Evolutionary conservation across 2,329 filamentous ascomycete genomes (phyloP).

Genomic region (Sordariomycetes sp.): DNA sequence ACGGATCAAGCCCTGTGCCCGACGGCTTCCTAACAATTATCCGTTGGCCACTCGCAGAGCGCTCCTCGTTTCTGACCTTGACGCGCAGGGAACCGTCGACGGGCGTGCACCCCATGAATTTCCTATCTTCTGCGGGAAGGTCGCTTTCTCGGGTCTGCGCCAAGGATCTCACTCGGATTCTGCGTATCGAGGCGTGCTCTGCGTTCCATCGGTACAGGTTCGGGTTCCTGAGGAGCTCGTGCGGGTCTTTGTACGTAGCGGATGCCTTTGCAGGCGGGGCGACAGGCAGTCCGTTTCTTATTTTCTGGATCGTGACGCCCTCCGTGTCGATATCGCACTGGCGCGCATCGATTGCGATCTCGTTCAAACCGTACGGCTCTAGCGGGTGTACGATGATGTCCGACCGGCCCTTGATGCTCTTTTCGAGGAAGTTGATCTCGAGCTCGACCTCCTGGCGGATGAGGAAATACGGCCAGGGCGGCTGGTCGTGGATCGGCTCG

Average conservation of each 20-base stretch:
- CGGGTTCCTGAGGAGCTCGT: slow-evolving; percentile 50
- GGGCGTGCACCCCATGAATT: slow-evolving; percentile 40
- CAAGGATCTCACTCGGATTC: slow-evolving; percentile 48
- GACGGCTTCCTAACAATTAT: slow-evolving; percentile 31
- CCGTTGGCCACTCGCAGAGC: slow-evolving; percentile 14
- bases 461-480: slow-evolving; percentile 35
- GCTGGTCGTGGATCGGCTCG: slow-evolving; percentile 18
- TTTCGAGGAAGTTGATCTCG: slow-evolving; percentile 73
- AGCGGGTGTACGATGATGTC: slow-evolving; percentile 65
- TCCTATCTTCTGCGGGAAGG: slow-evolving; percentile 40
- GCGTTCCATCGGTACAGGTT: slow-evolving; percentile 48
- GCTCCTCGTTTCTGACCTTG: slow-evolving; percentile 20
- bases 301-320: slow-evolving; percentile 37
- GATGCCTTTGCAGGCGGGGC: slow-evolving; percentile 20
- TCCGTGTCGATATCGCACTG: slow-evolving; percentile 44
- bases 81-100: slow-evolving; percentile 35
- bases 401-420: slow-evolving; percentile 62
- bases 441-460: slow-evolving; percentile 80
- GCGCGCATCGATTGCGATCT: slow-evolving; percentile 47
- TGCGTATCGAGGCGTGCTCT: slow-evolving; percentile 62
- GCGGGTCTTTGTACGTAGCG: slow-evolving; percentile 47
- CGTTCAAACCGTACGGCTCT: slow-evolving; percentile 40
- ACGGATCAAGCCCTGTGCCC: not conserved
- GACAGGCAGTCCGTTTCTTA: slow-evolving; percentile 10
- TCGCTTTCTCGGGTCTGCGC: slow-evolving; percentile 37